Evolutionary conservation across 2,329 filamentous ascomycete species (phyloP), one percentile per base, ranked within the genome.

Genomic region (Dothistroma septosporum): DNA sequence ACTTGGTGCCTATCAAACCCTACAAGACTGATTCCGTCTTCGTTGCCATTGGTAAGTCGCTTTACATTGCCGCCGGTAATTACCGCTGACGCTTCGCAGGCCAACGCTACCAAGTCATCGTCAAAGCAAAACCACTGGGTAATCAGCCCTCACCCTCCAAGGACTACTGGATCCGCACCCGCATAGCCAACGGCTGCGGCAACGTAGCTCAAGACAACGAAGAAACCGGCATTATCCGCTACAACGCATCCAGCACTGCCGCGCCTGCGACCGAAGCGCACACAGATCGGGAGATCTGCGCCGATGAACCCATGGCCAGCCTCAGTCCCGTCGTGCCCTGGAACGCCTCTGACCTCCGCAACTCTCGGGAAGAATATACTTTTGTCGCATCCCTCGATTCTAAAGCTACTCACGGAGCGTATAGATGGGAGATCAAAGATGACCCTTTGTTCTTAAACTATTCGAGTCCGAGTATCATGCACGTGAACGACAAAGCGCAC

Each of bases 1-100:
- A 80, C 56, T 76, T 79, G 47, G 73, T 77, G 7, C 78, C 78
- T 0, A 74, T 80, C 55, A 70, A 73, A 32, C 78, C 78, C 2
- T 79, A 75, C 61, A 68, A 64, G 46, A 73, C 76, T 0, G 67
- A 69, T 16, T 73, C 70, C 2, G 60, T 78, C 8, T 65, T 68
- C 16, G 67, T 78, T 44, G 70, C 69, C 48, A 74, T 75, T 33
- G 63, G 61, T 49, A 53, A 50, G 55, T 56, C 11, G 1, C 19
- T 22, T 12, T 6, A 31, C 14, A 8, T n/a, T 21, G 19, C 12
- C 35, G 9, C n/a, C 31, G 33, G 16, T 35, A 12, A 11, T 31
- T 7, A 7, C 47, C 16, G 22, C 58, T 59, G 32, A 55, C 50
- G 7, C 37, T 32, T 6, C 14, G 9, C 28, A 61, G 75, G 74